Evolutionary conservation across 805 yeast species (phyloP).

Genomic region (Cyberlindnera saturnus): DNA sequence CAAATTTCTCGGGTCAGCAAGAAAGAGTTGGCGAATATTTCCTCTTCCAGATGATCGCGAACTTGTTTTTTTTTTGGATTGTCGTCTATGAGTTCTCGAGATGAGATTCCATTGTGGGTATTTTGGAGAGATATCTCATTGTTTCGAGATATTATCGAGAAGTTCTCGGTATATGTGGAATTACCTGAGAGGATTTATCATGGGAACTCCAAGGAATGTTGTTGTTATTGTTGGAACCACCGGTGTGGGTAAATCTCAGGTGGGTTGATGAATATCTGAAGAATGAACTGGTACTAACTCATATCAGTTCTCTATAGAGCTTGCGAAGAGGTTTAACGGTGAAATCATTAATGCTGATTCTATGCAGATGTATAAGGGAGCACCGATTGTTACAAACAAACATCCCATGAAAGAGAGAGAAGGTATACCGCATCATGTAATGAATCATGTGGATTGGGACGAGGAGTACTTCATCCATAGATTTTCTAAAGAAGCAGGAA

Average conservation of each 20-base stretch:
- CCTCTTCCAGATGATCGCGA: no score
- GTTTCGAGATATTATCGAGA: no score
- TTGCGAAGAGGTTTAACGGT: constrained; percentile 74
- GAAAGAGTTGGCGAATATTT: no score
- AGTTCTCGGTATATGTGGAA: constrained; percentile 7
- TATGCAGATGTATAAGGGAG: constrained; percentile 83
- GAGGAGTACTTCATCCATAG: constrained; percentile 78
- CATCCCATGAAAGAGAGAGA: constrained; percentile 77
- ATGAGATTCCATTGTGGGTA: no score
- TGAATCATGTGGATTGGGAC: constrained; percentile 77
- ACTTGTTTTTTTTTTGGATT: no score
- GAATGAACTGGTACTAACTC: not conserved
- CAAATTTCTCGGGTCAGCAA: no score
- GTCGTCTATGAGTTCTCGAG: no score
- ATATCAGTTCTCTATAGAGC: constrained; percentile 56
- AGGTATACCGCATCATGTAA: constrained; percentile 78
- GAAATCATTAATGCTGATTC: constrained; percentile 95
- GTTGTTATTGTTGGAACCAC: constrained; percentile 86
- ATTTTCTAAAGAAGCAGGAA: constrained; percentile 66
- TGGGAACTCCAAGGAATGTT: constrained; percentile 30
- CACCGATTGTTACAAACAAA: constrained; percentile 81
- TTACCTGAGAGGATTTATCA: constrained; percentile 5
- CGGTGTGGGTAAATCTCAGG: constrained; percentile 92
- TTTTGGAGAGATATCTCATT: no score
- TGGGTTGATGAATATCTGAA: constrained; percentile 30